Evolutionary conservation across 2,329 filamentous ascomycete species (phyloP), one percentile per base, ranked within the genome.

Genomic region (Phialocephala sp.): DNA sequence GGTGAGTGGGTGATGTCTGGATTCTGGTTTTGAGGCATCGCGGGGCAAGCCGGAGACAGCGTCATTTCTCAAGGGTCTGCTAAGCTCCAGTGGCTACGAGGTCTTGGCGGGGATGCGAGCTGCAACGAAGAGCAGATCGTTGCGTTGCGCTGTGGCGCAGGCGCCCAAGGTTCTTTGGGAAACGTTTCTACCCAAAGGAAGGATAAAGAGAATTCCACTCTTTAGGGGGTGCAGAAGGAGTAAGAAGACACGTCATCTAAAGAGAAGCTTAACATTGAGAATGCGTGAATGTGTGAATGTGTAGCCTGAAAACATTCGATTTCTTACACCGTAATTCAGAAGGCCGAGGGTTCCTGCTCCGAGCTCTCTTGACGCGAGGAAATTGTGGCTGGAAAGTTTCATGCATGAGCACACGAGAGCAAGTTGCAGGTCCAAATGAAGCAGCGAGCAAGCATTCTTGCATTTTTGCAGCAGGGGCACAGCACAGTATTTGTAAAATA

Each of bases 61-160:
- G 55, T 39, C 55, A 57, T 57, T 12, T 55, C n/a, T 39, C 55
- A 41, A 57, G 55, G 55, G 55, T 39, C 39, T 22, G 55, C 32
- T 32, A 57, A 57, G 35, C 37, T 57, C 39, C 35, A 11, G 18
- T 39, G 35, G 35, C n/a, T 39, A 15, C 8, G 8, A 24, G 2
- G 55, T 36, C 55, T 57, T 57, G 36, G 55, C 55, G 55, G 35
- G 32, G 22, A 18, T 50, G 45, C 50, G 50, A 32, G 24, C 50
- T 54, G 37, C 43, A 47, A 22, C 24, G 24, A 35, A 27, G 9
- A 11, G 24, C 24, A 12, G 27, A 35, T 15, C 50, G 50, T 54
- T 54, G 50, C 24, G 50, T 35, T 54, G 24, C 45, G 45, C 20
- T 50, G 45, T 24, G 45, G 45, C 45, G n/a, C 45, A 22, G 45